phyloP scores from a whole-genome alignment of 2,329 filamentous ascomycete species.

The Paecilomyces formosus region DNA sequence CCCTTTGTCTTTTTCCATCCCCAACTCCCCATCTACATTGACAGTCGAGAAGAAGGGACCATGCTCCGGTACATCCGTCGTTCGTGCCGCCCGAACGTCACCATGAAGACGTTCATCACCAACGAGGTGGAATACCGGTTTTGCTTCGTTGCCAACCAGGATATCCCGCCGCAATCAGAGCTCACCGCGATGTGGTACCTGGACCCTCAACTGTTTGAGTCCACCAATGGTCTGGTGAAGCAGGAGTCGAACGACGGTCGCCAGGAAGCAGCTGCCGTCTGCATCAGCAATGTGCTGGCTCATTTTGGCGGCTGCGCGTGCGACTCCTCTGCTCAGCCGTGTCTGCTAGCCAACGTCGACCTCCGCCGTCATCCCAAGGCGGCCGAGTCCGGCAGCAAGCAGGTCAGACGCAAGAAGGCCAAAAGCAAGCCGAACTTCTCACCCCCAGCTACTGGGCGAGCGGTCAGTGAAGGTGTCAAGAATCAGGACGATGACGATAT shows the following conservation, averaged over 20 bases:
- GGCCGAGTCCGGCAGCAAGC: slow-evolving; percentile 29
- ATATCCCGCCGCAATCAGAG: slow-evolving; percentile 54
- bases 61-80: slow-evolving; percentile 80
- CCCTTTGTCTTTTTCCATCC: slow-evolving; percentile 86
- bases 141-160: slow-evolving; percentile 77
- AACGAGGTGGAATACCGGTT: slow-evolving; percentile 77
- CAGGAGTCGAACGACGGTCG: slow-evolving; percentile 32
- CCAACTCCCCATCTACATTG: slow-evolving; percentile 82
- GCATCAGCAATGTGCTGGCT: slow-evolving; percentile 41
- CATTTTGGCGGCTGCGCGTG: slow-evolving; percentile 45
- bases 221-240: slow-evolving; percentile 33
- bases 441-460: slow-evolving; percentile 48
- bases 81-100: slow-evolving; percentile 86
- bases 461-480: slow-evolving; percentile 51
- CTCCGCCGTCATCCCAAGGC: slow-evolving; percentile 30
- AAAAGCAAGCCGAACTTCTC: slow-evolving; percentile 42
- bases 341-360: slow-evolving; percentile 37
- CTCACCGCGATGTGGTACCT: slow-evolving; percentile 44
- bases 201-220: slow-evolving; percentile 31
- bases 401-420: slow-evolving; percentile 42
- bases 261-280: slow-evolving; percentile 35
- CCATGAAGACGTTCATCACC: slow-evolving; percentile 76
- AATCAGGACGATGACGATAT: slow-evolving; percentile 49
- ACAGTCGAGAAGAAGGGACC: slow-evolving; percentile 81
- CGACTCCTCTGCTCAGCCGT: slow-evolving; percentile 24